These are phyloP conservation scores for Xylaria intraflava DNA, from an alignment of 495 filamentous ascomycete species.

Conservation along the genomic window DNA sequence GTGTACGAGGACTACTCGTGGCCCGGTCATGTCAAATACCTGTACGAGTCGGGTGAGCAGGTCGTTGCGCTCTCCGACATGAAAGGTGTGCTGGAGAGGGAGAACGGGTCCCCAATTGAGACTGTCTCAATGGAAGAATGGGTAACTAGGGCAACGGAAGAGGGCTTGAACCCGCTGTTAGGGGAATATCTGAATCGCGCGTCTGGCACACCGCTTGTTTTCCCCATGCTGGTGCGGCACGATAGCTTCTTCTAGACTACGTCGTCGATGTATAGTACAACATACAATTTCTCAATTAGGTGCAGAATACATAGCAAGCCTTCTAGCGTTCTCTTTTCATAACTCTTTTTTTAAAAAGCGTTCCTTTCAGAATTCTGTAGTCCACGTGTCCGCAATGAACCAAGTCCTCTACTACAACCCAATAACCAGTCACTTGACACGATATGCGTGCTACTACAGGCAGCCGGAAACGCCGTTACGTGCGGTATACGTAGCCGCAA, in stretches of 20 bases:
- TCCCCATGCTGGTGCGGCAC: background rate
- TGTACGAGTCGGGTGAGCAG: background rate
- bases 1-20: background rate
- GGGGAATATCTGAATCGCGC: background rate
- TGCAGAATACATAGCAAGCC: too few species aligned
- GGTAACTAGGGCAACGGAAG: background rate
- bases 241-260: background rate
- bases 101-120: background rate
- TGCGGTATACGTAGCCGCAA: too few species aligned
- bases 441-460: too few species aligned
- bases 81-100: background rate
- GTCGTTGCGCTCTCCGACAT: background rate
- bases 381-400: too few species aligned
- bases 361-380: too few species aligned
- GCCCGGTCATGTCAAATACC: background rate
- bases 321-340: too few species aligned
- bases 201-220: background rate
- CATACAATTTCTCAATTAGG: too few species aligned
- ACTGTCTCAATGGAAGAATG: constrained; percentile 4
- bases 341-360: too few species aligned
- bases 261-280: too few species aligned
- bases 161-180: background rate
- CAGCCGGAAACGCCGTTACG: too few species aligned
- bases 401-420: too few species aligned
- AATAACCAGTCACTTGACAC: too few species aligned